Evolutionary conservation across 225 moss, liverwort and hornwort species (phyloP).

Genomic region (Asterella californica): DNA sequence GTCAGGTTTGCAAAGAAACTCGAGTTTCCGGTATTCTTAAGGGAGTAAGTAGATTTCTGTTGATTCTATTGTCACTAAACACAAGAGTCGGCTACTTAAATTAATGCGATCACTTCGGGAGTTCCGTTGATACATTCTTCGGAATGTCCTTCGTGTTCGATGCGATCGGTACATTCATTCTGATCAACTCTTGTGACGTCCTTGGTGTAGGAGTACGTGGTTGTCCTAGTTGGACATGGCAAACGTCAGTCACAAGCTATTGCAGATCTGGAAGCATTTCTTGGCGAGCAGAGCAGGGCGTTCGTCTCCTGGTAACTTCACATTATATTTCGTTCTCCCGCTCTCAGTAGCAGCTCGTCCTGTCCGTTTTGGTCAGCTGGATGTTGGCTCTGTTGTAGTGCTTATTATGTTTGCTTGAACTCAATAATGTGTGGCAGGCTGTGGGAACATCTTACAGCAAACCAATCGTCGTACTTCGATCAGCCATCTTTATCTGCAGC

Average conservation of each 20-base stretch:
- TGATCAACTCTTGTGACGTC: neutral
- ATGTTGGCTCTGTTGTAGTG: neutral
- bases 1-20: too few species aligned
- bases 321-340: neutral
- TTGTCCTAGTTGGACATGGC: constrained; percentile 78
- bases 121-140: too few species aligned
- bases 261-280: constrained; percentile 78
- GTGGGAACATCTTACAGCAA: constrained; percentile 63
- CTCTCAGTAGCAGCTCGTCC: too few species aligned
- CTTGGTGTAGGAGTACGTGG: constrained; percentile 64
- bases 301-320: constrained; percentile 73
- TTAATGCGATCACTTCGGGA: too few species aligned
- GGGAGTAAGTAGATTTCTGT: too few species aligned
- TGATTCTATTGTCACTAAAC: too few species aligned
- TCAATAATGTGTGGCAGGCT: constrained; percentile 46
- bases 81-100: too few species aligned
- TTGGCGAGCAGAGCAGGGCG: constrained; percentile 68
- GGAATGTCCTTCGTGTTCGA: neutral
- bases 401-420: neutral
- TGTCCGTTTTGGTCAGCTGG: neutral
- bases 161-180: neutral
- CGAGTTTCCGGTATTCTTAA: too few species aligned
- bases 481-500: neutral
- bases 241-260: constrained; percentile 70
- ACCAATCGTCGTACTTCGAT: constrained; percentile 47